Conservation (phyloP, 2,329 filamentous ascomycete genomes). For the Dryadomyces sulphureus region DNA sequence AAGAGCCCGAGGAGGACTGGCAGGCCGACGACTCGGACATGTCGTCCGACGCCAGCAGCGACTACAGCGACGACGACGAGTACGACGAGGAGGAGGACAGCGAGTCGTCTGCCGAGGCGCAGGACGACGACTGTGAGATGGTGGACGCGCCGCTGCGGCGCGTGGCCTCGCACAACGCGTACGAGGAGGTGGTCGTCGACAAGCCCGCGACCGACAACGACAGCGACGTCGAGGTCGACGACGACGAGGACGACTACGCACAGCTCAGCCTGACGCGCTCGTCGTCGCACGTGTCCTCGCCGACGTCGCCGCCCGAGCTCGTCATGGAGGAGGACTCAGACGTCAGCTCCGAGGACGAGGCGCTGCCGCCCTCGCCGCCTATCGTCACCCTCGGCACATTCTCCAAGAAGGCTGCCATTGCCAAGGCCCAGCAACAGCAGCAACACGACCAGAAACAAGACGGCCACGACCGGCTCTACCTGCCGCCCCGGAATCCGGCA, state of each 20-base stretch:
- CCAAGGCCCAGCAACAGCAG: neutral
- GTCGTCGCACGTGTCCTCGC: conserved; percentile 37
- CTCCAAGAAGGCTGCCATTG: conserved; percentile 15
- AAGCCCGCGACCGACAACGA: conserved; percentile 12
- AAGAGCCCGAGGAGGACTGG: conserved; percentile 48
- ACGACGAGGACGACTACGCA: conserved; percentile 51
- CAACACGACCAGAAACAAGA: conserved; percentile 18
- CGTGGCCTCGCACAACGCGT: conserved; percentile 23
- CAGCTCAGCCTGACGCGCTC: conserved; percentile 55
- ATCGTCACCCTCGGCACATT: conserved; percentile 43
- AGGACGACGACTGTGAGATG: conserved; percentile 43
- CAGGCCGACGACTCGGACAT: conserved; percentile 46
- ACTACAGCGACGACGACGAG: conserved; percentile 31
- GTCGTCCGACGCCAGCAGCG: conserved; percentile 31
- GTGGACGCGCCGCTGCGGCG: conserved; percentile 31
- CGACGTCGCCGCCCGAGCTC: conserved; percentile 50
- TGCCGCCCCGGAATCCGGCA: conserved; percentile 34
- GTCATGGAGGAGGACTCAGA: conserved; percentile 44
- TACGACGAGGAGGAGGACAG: conserved; percentile 34
- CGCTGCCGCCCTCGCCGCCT: conserved; percentile 57
- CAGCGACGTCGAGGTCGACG: conserved; percentile 30
- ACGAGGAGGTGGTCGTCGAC: conserved; percentile 20
- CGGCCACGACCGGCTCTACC: conserved; percentile 39
- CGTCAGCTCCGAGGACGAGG: conserved; percentile 52
- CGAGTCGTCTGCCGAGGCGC: conserved; percentile 15